Percentiles rank a stretch among this genome's conserved stretches.
These are phyloP conservation scores for Punica granatum DNA, from an alignment of 345 rosid species.

Conservation along the genomic window DNA sequence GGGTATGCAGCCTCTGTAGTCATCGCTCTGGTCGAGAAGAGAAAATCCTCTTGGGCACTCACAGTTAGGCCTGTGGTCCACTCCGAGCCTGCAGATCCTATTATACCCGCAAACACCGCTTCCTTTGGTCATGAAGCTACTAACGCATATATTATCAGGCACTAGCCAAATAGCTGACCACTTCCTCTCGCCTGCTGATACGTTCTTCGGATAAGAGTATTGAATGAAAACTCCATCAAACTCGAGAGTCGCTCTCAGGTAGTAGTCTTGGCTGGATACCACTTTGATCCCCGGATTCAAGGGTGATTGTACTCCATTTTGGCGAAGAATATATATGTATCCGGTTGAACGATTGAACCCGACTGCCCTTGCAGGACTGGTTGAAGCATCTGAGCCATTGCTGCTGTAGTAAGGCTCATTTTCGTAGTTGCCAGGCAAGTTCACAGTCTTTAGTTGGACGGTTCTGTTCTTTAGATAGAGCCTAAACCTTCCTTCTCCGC, in stretches of 20 bases:
- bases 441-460: conserved; percentile 7
- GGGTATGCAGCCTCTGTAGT: conserved; percentile 18
- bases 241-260: conserved; percentile 21
- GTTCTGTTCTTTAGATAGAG: conserved; percentile 6
- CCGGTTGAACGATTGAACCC: conserved; percentile 6
- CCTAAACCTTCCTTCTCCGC: conserved; percentile 18
- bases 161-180: not conserved
- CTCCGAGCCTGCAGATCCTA: conserved; percentile 14
- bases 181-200: not conserved
- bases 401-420: conserved; percentile 6
- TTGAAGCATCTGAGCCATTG: not conserved
- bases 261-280: not conserved
- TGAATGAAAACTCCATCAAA: conserved; percentile 25
- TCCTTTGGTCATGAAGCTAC: not conserved
- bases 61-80: conserved; percentile 11
- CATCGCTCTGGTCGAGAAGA: conserved; percentile 9
- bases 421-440: not conserved
- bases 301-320: not conserved
- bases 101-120: conserved; percentile 29
- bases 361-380: conserved; percentile 2
- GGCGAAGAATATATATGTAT: conserved; percentile 7
- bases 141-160: conserved; percentile 20
- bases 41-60: conserved; percentile 21
- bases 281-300: not conserved
- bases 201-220: conserved; percentile 16